Percentiles rank a stretch among this genome's conserved stretches.
These are phyloP conservation scores for Capsella bursapastoris DNA, from an alignment of 345 rosid genomes.

Conservation along the genomic window DNA sequence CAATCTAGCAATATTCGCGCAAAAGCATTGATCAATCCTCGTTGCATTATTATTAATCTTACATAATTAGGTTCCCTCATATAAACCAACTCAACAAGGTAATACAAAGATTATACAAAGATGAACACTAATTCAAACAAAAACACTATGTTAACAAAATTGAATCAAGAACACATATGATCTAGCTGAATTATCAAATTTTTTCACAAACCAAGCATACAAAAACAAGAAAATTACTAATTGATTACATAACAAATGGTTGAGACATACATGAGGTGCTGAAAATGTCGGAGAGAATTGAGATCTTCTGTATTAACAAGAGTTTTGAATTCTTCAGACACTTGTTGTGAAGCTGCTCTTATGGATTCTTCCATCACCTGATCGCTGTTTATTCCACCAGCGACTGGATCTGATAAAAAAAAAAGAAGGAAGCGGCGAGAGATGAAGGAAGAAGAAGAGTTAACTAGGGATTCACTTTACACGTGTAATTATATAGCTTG, in stretches of 20 bases:
- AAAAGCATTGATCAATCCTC: conserved; percentile 2
- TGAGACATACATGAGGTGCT: conserved; percentile 68
- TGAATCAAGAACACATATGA: too few species aligned
- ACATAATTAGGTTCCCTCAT: neutral
- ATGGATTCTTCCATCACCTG: conserved; percentile 51
- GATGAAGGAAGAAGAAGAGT: too few species aligned
- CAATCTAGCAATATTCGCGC: conserved; percentile 54
- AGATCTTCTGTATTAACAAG: conserved; percentile 63
- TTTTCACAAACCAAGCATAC: too few species aligned
- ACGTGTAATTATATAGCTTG: too few species aligned
- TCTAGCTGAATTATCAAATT: too few species aligned
- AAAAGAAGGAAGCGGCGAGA: too few species aligned
- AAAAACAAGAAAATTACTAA: too few species aligned
- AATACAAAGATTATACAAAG: neutral
- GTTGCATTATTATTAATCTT: conserved; percentile 2
- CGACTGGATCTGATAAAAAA: too few species aligned
- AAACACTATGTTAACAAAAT: neutral
- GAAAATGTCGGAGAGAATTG: conserved; percentile 70
- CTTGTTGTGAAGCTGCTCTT: conserved; percentile 66
- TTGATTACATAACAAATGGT: neutral
- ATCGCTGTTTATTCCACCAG: too few species aligned
- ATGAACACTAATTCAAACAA: neutral
- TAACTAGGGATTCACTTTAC: too few species aligned
- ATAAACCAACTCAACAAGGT: neutral
- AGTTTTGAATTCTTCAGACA: conserved; percentile 76